Percentiles rank a stretch among this genome's conserved stretches.
These are phyloP conservation scores for Bipolaris bicolor DNA, from an alignment of 2,329 filamentous ascomycete species.

Conservation along the genomic window DNA sequence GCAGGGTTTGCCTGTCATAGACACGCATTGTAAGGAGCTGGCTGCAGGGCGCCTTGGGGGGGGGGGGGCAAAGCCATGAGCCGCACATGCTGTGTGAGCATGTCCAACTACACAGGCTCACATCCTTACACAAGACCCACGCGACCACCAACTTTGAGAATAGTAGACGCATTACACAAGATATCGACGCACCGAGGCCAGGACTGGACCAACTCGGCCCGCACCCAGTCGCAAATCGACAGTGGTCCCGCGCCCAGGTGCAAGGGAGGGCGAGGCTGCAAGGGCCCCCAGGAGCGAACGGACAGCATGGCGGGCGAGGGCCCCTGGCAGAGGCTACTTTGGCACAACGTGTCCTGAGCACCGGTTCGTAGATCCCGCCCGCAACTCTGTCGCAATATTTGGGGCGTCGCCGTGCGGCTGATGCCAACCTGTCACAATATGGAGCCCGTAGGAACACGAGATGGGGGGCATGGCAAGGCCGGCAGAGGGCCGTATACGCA, in stretches of 20 bases:
- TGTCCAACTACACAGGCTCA: conserved; percentile 7
- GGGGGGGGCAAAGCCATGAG: conserved; percentile 15
- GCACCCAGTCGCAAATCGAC: conserved; percentile 48
- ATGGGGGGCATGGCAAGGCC: background rate
- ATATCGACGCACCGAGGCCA: conserved; percentile 19
- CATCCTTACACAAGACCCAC: conserved; percentile 4
- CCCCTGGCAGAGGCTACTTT: conserved; percentile 37
- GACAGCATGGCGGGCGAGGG: conserved; percentile 23
- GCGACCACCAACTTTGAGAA: conserved; percentile 9
- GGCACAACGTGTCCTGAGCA: conserved; percentile 46
- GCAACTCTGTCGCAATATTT: conserved; percentile 26
- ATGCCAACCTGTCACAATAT: conserved; percentile 6
- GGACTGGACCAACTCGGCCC: conserved; percentile 41
- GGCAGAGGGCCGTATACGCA: background rate
- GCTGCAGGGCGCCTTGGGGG: conserved; percentile 19
- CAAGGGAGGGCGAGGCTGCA: conserved; percentile 26
- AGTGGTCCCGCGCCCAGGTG: conserved; percentile 22
- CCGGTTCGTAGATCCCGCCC: conserved; percentile 50
- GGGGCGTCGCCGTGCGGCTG: conserved; percentile 18
- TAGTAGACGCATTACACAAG: conserved; percentile 5
- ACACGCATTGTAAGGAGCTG: conserved; percentile 19
- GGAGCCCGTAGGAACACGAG: conserved; percentile 3
- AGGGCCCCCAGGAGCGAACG: conserved; percentile 20
- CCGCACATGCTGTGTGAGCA: conserved; percentile 15
- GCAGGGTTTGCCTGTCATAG: conserved; percentile 25